Percentiles rank a stretch among this genome's conserved stretches.
phyloP scores from a whole-genome alignment of 768 basidiomycete genomes.

The Piloderma croceum region DNA sequence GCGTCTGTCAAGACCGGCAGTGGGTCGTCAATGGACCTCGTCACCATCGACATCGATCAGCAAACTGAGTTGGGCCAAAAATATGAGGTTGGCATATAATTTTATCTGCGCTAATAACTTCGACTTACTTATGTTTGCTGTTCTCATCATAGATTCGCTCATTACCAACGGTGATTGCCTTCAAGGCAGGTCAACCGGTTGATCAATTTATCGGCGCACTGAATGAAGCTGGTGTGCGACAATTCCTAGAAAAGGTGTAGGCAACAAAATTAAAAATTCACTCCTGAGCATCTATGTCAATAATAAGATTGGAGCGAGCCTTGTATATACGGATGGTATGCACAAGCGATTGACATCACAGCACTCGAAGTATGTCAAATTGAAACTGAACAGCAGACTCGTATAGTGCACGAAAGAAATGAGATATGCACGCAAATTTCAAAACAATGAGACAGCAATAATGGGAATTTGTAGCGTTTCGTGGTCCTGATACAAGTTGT shows the following conservation, averaged over 20 bases:
- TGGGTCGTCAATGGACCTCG: slow-evolving; percentile 59
- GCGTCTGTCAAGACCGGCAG: slow-evolving; percentile 40
- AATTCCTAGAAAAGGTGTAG: slow-evolving; percentile 40
- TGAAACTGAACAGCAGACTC: no score
- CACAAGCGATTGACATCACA: no score
- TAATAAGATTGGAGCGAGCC: neutral
- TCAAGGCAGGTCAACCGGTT: slow-evolving; percentile 56
- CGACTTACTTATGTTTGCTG: slow-evolving; percentile 3
- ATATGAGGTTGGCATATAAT: slow-evolving; percentile 37
- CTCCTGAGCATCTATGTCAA: neutral
- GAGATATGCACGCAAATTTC: no score
- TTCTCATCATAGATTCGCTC: slow-evolving; percentile 50
- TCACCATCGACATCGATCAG: slow-evolving; percentile 60
- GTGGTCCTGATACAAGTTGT: no score
- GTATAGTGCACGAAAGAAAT: no score
- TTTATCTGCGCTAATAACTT: neutral
- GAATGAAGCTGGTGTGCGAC: slow-evolving; percentile 36
- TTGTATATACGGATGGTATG: neutral
- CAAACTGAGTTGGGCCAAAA: slow-evolving; percentile 45
- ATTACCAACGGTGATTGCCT: slow-evolving; percentile 78
- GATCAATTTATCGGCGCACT: slow-evolving; percentile 59
- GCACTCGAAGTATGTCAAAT: no score
- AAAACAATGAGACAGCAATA: no score
- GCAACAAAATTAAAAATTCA: no score
- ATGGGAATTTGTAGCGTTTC: no score